phyloP scores from a whole-genome alignment of 1,284 basidiomycete species.

The Stereum hirsutum region DNA sequence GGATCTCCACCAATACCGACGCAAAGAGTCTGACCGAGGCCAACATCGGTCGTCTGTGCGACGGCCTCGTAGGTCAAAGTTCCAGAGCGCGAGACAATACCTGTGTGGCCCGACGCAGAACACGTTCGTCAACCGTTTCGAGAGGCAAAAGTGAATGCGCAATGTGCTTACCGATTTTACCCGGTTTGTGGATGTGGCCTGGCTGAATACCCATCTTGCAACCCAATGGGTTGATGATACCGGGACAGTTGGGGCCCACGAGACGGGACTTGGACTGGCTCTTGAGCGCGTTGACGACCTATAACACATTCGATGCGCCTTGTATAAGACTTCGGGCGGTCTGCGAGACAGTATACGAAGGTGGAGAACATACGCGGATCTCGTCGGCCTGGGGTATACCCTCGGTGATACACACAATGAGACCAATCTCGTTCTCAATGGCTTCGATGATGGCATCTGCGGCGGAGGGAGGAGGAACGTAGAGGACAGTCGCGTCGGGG shows the following conservation, averaged over 20 bases:
- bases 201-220: constrained; percentile 99
- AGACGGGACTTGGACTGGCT: constrained; percentile 93
- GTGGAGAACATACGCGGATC: constrained; percentile 69
- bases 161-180: constrained; percentile 86
- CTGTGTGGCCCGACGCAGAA: constrained; percentile 26
- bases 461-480: constrained; percentile 89
- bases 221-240: constrained; percentile 93
- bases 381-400: constrained; percentile 96
- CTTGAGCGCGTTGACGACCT: constrained; percentile 92
- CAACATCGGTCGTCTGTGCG: constrained; percentile 90
- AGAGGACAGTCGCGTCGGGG: constrained; percentile 91
- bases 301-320: constrained; percentile 2
- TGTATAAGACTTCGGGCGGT: not conserved
- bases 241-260: constrained; percentile 96
- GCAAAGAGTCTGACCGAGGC: constrained; percentile 94
- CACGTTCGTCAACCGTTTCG: constrained; percentile 3
- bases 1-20: constrained; percentile 99
- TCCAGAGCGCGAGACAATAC: constrained; percentile 95
- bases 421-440: constrained; percentile 92
- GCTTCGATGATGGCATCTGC: constrained; percentile 96
- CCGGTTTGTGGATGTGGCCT: constrained; percentile 93
- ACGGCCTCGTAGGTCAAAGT: constrained; percentile 93
- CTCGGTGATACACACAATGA: constrained; percentile 97
- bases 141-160: constrained; percentile 5
- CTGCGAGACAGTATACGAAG: constrained; percentile 5